Percentiles rank a stretch among this genome's conserved stretches.
These are phyloP conservation scores for Paracorniculantispora psalliotae DNA, from an alignment of 2,329 filamentous ascomycete species.

Conservation along the genomic window DNA sequence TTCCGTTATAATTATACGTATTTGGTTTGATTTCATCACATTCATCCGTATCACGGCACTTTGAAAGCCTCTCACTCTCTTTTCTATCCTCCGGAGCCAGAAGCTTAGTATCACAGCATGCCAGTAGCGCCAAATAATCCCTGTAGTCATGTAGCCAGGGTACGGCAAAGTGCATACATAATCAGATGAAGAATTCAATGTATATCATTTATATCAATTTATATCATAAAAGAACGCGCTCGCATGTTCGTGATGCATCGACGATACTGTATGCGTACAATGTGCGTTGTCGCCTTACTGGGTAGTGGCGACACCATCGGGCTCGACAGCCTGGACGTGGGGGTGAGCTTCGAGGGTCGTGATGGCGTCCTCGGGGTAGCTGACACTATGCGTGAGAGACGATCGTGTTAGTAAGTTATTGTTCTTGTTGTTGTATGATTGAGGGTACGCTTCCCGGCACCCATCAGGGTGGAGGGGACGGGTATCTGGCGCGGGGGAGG, in stretches of 20 bases:
- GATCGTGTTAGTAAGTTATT: slow-evolving; percentile 4
- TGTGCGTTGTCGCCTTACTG: slow-evolving; percentile 53
- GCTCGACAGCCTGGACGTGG: slow-evolving; percentile 70
- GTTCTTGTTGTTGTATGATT: background rate
- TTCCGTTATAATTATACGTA: too few species aligned
- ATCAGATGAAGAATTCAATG: background rate
- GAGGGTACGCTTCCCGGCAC: background rate
- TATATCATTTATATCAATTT: background rate
- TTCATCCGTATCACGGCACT: too few species aligned
- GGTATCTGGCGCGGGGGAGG: background rate
- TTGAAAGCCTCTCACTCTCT: too few species aligned
- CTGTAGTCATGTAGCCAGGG: background rate
- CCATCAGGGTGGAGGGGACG: background rate
- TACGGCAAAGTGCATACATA: background rate
- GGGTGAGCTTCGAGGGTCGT: slow-evolving; percentile 62
- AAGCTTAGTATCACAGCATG: too few species aligned
- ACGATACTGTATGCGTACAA: background rate
- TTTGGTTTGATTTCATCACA: too few species aligned
- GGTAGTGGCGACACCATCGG: slow-evolving; percentile 63
- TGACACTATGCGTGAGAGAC: slow-evolving; percentile 50
- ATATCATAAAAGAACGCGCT: background rate
- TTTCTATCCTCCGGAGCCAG: too few species aligned
- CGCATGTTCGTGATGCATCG: background rate
- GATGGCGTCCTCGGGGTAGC: slow-evolving; percentile 64
- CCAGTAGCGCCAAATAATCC: background rate